Evolutionary conservation across 2,329 filamentous ascomycete species (phyloP), one percentile per base, ranked within the genome.

Genomic region (Sclerotinia nivalis): DNA sequence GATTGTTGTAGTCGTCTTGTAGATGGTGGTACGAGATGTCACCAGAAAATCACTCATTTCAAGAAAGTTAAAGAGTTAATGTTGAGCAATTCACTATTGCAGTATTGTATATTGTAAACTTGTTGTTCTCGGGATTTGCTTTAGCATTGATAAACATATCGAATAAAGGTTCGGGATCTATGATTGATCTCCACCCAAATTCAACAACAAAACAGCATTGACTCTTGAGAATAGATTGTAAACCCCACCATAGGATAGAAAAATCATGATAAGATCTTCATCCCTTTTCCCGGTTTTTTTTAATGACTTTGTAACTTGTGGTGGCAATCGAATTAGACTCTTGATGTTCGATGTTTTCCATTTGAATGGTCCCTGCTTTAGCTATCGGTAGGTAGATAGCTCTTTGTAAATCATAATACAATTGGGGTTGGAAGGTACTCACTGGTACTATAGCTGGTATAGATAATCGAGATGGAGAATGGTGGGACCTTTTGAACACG

Each of bases 211-310:
- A 34, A 47, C 15, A 47, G 43, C 18, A 40, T 40, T 40, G 54
- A 20, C 13, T 25, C 28, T 47, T 61, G 59, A 40, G 59, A 61
- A 20, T 45, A 20, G 34, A 50, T 49, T 50, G 10, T 31, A 31
- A 13, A n/a, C 49, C 47, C 62, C 62, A 66, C 62, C 40, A 45
- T 45, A 12, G 5, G 62, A 43, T n/a, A 18, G n/a, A 47, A 50
- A 56, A 28, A 52, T 59, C 58, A 50, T 55, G 47, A 62, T 55
- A 61, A 69, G 67, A 69, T 65, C 58, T 69, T 49, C 59, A 40
- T 43, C 66, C 49, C 66, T 28, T 59, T 54, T n/a, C 66, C n/a
- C 58, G 9, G n/a, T n/a, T n/a, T 40, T 40, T 40, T 40, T 40
- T 40, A 40, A 40, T 12, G 37, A 40, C 10, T 40, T 13, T 43